A percentile compares a stretch with the other conserved stretches of the same genome.
These are phyloP conservation scores for Cladobotryum mycophilum DNA, from an alignment of 2,329 filamentous ascomycete genomes.

Conservation along the genomic window DNA sequence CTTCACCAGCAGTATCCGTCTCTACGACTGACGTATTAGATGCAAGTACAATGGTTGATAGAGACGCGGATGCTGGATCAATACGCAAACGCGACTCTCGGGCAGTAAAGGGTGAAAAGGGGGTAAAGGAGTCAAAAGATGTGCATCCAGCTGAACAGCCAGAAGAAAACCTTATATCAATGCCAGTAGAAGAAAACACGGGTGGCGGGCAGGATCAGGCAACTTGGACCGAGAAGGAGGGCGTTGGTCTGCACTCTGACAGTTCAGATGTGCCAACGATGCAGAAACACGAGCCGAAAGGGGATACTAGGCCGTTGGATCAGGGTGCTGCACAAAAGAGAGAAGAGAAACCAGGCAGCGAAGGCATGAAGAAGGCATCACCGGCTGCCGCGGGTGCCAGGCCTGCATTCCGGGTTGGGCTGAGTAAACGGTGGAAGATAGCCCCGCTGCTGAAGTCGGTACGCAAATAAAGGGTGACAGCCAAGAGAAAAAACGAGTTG, in stretches of 20 bases:
- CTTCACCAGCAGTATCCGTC: not conserved
- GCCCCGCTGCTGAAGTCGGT: conserved; percentile 46
- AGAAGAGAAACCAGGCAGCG: conserved; percentile 8
- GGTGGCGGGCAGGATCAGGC: not conserved
- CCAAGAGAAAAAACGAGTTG: not conserved
- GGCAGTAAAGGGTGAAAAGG: not conserved
- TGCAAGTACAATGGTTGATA: not conserved
- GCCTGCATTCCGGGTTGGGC: conserved; percentile 43
- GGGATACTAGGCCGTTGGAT: not conserved
- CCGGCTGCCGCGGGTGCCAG: conserved; percentile 23
- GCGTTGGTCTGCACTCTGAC: not conserved
- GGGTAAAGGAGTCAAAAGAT: not conserved
- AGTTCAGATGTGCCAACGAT: not conserved
- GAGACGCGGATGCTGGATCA: not conserved
- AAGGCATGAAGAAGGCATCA: conserved; percentile 9
- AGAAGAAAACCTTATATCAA: not conserved
- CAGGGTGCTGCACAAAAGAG: conserved; percentile 4
- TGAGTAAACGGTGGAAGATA: conserved; percentile 45
- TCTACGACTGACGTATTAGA: not conserved
- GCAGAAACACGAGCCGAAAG: no score
- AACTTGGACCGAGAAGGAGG: not conserved
- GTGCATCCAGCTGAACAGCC: not conserved
- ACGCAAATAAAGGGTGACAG: conserved; percentile 29
- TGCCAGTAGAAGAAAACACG: not conserved
- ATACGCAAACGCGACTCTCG: not conserved